Evolutionary conservation across 805 yeast species (phyloP).

Genomic region (Cyberlindnera japonica): DNA sequence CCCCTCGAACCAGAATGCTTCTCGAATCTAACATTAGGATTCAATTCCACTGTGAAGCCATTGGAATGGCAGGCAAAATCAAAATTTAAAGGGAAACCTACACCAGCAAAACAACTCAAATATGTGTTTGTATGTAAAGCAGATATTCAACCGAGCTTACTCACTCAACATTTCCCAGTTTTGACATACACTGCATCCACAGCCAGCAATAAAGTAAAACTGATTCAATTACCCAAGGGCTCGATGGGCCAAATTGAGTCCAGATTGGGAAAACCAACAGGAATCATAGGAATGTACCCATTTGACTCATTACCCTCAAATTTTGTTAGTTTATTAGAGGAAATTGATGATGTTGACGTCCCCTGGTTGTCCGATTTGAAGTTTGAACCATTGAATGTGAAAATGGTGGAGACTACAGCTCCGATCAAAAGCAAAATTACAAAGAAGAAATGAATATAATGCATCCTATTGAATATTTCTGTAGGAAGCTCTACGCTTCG

Average conservation of each 20-base stretch:
- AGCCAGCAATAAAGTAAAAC: slow-evolving; percentile 36
- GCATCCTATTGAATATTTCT: background rate
- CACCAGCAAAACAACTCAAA: slow-evolving; percentile 5
- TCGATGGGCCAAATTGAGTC: slow-evolving; percentile 28
- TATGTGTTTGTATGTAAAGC: slow-evolving; percentile 56
- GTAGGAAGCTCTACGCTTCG: slow-evolving; percentile 4
- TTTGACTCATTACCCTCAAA: slow-evolving; percentile 17
- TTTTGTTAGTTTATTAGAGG: slow-evolving; percentile 28
- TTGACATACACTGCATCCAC: slow-evolving; percentile 44
- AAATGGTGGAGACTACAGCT: slow-evolving; percentile 43
- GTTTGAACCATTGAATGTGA: slow-evolving; percentile 37
- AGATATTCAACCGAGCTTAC: slow-evolving; percentile 48
- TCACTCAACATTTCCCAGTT: slow-evolving; percentile 57
- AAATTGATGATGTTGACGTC: slow-evolving; percentile 36
- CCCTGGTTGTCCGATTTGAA: slow-evolving; percentile 43
- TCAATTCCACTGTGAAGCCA: slow-evolving; percentile 49
- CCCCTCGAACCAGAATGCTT: slow-evolving; percentile 18
- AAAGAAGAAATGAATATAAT: slow-evolving; percentile 13
- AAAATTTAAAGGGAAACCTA: slow-evolving; percentile 2
- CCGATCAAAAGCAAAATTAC: slow-evolving; percentile 31
- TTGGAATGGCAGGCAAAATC: slow-evolving; percentile 42
- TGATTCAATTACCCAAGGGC: slow-evolving; percentile 58
- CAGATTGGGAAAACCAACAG: slow-evolving; percentile 31
- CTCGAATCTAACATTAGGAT: slow-evolving; percentile 40
- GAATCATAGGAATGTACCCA: slow-evolving; percentile 29